These are phyloP conservation scores for Entophlyctis luteolus DNA, from an alignment of 192 early-diverging fungal genomes.

Conservation along the genomic window DNA sequence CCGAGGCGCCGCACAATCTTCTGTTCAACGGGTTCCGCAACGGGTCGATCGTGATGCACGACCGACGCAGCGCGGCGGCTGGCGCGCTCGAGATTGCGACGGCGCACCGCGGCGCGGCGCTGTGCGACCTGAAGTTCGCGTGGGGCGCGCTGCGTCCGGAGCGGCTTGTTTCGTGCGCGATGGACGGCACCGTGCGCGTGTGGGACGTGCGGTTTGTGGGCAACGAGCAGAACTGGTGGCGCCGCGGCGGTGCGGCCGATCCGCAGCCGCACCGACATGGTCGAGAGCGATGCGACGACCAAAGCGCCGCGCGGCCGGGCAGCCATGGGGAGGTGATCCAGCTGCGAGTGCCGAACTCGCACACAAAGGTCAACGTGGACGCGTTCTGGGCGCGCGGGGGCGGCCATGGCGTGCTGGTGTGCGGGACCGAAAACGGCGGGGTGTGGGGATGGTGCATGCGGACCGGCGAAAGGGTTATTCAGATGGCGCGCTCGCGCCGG, in stretches of 20 bases:
- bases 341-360: neutral
- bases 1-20: neutral
- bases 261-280: too few species aligned
- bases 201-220: constrained; percentile 4
- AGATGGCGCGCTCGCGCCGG: neutral
- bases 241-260: too few species aligned
- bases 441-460: neutral
- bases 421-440: neutral
- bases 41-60: neutral
- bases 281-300: too few species aligned
- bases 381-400: neutral
- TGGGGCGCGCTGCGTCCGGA: neutral
- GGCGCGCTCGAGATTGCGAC: neutral
- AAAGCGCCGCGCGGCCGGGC: neutral
- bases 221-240: neutral
- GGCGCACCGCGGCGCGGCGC: neutral
- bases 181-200: neutral
- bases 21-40: neutral
- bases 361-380: constrained; percentile 7
- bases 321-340: neutral
- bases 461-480: neutral
- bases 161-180: neutral
- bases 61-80: neutral
- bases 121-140: neutral
- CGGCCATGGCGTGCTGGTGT: neutral